phyloP scores from a whole-genome alignment of 345 rosid genomes.

The Euphorbia pulcherrima region DNA sequence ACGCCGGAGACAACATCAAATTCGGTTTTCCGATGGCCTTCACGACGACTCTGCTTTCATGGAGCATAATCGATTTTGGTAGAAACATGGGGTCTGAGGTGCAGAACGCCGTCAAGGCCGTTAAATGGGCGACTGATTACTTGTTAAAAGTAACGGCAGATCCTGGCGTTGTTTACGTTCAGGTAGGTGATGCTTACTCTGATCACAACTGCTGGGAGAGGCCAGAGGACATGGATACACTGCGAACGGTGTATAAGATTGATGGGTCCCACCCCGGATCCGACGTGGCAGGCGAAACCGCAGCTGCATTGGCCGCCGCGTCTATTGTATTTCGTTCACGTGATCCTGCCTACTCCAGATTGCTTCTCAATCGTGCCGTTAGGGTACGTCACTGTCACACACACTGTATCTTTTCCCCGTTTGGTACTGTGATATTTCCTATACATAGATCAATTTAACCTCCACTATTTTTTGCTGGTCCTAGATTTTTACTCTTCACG shows the following conservation, averaged over 20 bases:
- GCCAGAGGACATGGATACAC: conserved; percentile 37
- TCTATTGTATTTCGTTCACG: conserved; percentile 33
- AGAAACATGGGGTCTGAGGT: conserved; percentile 33
- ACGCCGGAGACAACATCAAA: conserved; percentile 36
- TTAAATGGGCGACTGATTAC: conserved; percentile 33
- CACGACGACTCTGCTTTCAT: conserved; percentile 29
- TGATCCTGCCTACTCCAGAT: conserved; percentile 27
- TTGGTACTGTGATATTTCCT: background rate
- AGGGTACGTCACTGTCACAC: conserved; percentile 28
- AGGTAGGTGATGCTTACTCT: conserved; percentile 32
- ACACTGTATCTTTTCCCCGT: background rate
- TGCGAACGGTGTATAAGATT: conserved; percentile 26
- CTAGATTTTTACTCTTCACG: background rate
- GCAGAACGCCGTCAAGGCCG: conserved; percentile 27
- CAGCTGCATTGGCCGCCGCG: conserved; percentile 37
- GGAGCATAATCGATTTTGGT: conserved; percentile 35
- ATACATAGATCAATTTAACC: background rate
- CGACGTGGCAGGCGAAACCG: conserved; percentile 36
- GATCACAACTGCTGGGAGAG: conserved; percentile 39
- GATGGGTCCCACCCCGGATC: conserved; percentile 31
- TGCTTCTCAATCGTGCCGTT: conserved; percentile 35
- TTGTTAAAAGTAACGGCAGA: conserved; percentile 27
- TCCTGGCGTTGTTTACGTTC: conserved; percentile 30
- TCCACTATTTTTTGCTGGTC: background rate
- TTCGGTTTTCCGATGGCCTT: conserved; percentile 39